phyloP scores from a whole-genome alignment of 2,329 filamentous ascomycete genomes.

The Simplicillium sp. region DNA sequence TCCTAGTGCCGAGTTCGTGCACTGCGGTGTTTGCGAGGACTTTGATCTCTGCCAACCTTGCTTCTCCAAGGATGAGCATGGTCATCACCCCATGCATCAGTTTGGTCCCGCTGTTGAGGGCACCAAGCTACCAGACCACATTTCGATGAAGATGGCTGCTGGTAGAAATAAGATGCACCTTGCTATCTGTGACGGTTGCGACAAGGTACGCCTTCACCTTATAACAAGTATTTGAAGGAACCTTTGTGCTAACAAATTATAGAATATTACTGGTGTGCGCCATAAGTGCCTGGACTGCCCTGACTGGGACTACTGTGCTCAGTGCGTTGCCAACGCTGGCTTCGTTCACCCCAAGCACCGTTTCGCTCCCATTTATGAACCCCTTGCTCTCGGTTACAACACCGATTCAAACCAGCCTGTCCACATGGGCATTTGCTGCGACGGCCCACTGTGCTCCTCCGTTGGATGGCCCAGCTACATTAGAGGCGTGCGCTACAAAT shows the following conservation, averaged over 20 bases:
- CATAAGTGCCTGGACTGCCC: constrained; percentile 97
- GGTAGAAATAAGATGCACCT: constrained; percentile 77
- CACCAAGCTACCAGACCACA: constrained; percentile 48
- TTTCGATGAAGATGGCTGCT: constrained; percentile 60
- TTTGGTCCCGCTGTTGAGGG: constrained; percentile 63
- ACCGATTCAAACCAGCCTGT: constrained; percentile 25
- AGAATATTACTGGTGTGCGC: constrained; percentile 74
- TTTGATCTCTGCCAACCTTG: constrained; percentile 86
- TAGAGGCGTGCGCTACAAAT: constrained; percentile 87
- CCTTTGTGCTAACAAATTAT: not conserved
- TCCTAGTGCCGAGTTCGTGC: constrained; percentile 71
- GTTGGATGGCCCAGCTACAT: constrained; percentile 59
- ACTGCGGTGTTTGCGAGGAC: constrained; percentile 77
- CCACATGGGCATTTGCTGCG: constrained; percentile 86
- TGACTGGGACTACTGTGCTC: constrained; percentile 90
- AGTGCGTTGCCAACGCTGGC: constrained; percentile 59
- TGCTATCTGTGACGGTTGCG: constrained; percentile 90
- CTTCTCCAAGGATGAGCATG: constrained; percentile 67
- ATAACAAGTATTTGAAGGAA: not conserved
- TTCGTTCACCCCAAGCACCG: constrained; percentile 74
- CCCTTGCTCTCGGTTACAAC: constrained; percentile 30
- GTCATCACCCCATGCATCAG: constrained; percentile 80
- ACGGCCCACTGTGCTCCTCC: constrained; percentile 75
- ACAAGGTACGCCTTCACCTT: constrained; percentile 35
- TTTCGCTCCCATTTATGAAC: constrained; percentile 80